Evolutionary conservation across 805 yeast genomes (phyloP).

Genomic region (Ogataea angusta): DNA sequence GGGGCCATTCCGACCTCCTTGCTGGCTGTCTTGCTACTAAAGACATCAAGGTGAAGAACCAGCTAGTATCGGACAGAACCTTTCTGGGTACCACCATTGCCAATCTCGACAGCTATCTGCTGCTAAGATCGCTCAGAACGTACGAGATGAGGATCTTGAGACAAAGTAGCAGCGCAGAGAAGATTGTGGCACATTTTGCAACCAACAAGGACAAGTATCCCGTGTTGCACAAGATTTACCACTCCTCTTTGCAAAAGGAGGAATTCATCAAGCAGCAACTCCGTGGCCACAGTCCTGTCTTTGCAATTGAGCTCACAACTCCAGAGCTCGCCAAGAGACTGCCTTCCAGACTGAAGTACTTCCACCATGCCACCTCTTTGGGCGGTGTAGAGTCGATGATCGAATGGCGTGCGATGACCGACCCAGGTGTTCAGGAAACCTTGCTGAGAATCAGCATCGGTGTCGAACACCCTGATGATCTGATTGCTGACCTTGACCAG

Average conservation of each 20-base stretch:
- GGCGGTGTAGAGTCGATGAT: conserved; percentile 91
- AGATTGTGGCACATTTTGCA: conserved; percentile 55
- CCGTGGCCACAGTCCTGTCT: conserved; percentile 68
- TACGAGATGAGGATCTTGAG: conserved; percentile 64
- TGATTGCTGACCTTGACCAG: conserved; percentile 67
- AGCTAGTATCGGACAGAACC: conserved; percentile 60
- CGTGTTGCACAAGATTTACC: conserved; percentile 51
- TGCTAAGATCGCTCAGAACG: conserved; percentile 79
- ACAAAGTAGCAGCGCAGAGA: conserved; percentile 63
- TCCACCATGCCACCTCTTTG: conserved; percentile 88
- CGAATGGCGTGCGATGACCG: conserved; percentile 86
- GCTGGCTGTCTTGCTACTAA: conserved; percentile 80
- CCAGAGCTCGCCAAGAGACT: conserved; percentile 56
- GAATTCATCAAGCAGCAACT: conserved; percentile 63
- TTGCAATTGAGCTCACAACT: conserved; percentile 54
- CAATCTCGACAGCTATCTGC: conserved; percentile 69
- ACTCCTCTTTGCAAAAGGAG: conserved; percentile 76
- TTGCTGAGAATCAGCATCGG: conserved; percentile 79
- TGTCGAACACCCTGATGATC: conserved; percentile 70
- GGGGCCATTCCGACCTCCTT: conserved; percentile 90
- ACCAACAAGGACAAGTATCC: conserved; percentile 49
- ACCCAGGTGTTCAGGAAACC: conserved; percentile 50
- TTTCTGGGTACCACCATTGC: conserved; percentile 77
- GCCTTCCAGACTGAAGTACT: conserved; percentile 63
- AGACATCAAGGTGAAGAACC: conserved; percentile 41